Base-by-base conservation (phyloP, 2,329 filamentous ascomycete species). In the Pyrenophora graminea region DNA sequence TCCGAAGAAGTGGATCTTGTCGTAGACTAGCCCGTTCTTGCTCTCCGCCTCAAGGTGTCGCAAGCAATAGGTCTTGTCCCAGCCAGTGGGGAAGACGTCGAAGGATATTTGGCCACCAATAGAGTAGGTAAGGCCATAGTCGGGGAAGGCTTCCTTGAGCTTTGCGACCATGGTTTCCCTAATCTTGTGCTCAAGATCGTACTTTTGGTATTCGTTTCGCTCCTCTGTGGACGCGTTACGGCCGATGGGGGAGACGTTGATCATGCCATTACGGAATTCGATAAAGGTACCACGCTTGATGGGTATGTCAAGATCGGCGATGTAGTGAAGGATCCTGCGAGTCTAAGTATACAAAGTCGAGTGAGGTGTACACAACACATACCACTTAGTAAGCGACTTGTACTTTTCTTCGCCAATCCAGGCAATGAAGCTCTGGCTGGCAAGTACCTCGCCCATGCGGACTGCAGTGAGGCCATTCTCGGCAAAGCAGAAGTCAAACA, bases 11-110 rank as follows among this genome's bases (percentile, higher is more conserved):
- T 97, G 94, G 64, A 97, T 88, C 38, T 84, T 93, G 63, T 85
- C 90, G 81, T 93, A 97, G 19, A 86, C 78, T 58, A 95, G 79
- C 56, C 88, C 87, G 72, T 74, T 61, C 15, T 76, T 72, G 66
- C 88, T 86, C 74, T 97, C 92, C 58, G 82, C 82, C 78, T 94
- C 90, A 56, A 97, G 80, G 76, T 97, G 92, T 65, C 84, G 80
- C 62, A 97, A 81, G 79, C 92, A 97, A 82, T 96, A 99, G 8
- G 90, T 96, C 86, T 97, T 99, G 79, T 99, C 94, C 94, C 94
- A 99, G 69, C 94, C 94, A 2, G 80, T 84, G 59, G 94, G 94
- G 83, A 99, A 99, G 67, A 97, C 89, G 72, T 99, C 94, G 75
- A 99, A 99, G 53, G 92, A 97, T 76, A 99, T 97, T 73, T 97